These are phyloP conservation scores for Aspergillus nomiae DNA, from an alignment of 2,329 filamentous ascomycete genomes.

Conservation along the genomic window DNA sequence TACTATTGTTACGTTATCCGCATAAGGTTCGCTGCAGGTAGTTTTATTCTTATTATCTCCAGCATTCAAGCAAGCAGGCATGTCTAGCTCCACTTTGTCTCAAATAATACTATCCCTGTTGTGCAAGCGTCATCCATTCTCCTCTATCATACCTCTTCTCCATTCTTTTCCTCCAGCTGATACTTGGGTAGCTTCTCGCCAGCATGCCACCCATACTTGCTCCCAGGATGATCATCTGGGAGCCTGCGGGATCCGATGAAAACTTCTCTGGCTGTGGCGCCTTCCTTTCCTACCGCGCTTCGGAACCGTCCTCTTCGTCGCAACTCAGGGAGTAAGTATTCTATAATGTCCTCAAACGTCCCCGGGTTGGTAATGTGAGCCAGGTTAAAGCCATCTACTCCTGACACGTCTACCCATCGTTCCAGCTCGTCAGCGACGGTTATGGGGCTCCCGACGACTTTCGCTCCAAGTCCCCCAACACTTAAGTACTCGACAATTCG, in stretches of 20 bases:
- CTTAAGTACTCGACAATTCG: slow-evolving; percentile 27
- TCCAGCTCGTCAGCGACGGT: slow-evolving; percentile 30
- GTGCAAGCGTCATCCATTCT: neutral
- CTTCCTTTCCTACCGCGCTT: neutral
- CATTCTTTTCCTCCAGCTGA: neutral
- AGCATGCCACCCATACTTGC: neutral
- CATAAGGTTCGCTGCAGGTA: neutral
- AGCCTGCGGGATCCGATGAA: slow-evolving; percentile 4
- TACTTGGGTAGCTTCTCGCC: neutral
- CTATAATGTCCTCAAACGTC: slow-evolving; percentile 28
- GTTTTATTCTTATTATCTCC: neutral
- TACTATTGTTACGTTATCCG: neutral
- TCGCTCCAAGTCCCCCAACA: slow-evolving; percentile 2
- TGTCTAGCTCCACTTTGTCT: neutral
- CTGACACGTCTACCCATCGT: slow-evolving; percentile 23
- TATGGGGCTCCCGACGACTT: neutral
- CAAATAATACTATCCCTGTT: neutral
- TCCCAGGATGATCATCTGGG: slow-evolving; percentile 6
- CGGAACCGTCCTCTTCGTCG: slow-evolving; percentile 25
- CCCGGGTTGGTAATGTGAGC: slow-evolving; percentile 22
- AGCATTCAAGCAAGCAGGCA: no score
- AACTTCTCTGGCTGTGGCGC: neutral
- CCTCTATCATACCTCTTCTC: neutral
- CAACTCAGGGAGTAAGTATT: slow-evolving; percentile 25
- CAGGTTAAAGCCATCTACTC: slow-evolving; percentile 29